Base-by-base conservation (phyloP, 805 yeast species). In the Yarrowia sp. region DNA sequence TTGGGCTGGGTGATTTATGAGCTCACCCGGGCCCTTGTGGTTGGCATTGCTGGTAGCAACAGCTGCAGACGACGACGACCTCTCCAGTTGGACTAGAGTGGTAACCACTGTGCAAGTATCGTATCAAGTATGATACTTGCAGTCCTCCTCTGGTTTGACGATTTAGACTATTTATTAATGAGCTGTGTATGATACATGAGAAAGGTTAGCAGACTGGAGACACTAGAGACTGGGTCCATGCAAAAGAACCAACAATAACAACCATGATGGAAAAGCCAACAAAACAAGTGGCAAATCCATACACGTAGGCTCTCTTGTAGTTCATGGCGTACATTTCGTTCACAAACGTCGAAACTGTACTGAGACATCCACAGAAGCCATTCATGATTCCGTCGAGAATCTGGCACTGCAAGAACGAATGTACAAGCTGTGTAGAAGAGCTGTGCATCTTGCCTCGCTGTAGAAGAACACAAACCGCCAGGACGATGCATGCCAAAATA, bases 1-100 rank as follows among this genome's bases (percentile, higher is more conserved):
- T 19, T 67, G 7, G 63, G 52, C 2, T 61, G 64, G 64, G 43
- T 48, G 26, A 5, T 61, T 14, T 58, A 58, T 33, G 63, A 58
- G 9, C 41, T 58, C 10, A 30, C 28, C 2, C 30, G 63, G 4
- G 63, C 63, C 11, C 6, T 24, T 4, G 46, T 54, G 17, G 35
- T 54, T 4, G 46, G 46, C 14, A 26, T 54, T 54, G 33, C 46
- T 1, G 46, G 46, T 8, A 54, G 35, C 24, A 54, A 54, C 26
- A 38, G 61, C 3, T 54, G 61, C n/a, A 10, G 61, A 54, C 8
- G 61, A 36, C n/a, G 61, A 17, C 33, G 61, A 26, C 17, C 43
- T 24, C 24, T 54, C 7, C 61, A 54, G 61, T n/a, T 54, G 46
- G 61, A 54, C 14, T 51, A 33, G 46, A 14, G 44, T 11, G 24